Base-by-base conservation (phyloP, 345 rosid genomes). In the Hypericum androsaemum region DNA sequence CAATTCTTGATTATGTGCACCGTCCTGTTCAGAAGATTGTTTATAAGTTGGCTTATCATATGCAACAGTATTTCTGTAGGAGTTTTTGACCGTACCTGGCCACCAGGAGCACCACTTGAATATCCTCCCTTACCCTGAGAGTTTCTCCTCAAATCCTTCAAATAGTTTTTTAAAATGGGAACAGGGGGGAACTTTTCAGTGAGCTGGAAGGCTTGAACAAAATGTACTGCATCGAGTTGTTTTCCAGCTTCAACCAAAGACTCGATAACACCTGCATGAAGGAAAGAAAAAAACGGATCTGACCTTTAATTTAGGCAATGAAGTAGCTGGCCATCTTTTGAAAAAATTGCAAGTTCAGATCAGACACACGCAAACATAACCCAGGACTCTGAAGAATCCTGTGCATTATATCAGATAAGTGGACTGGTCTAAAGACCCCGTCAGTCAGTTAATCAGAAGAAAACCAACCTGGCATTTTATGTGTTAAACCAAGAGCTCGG, bases 401-500 rank as follows among this genome's bases (percentile, higher is more conserved):
- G 22, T 59, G 54, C 54, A 60, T 43, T 61, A 56, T 12, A 63
- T 15, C 59, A 61, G 54, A 59, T 42, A 39, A 62, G 46, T 35
- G 62, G 60, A 57, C 67, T 47, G 42, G 41, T 58, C 68, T 71
- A 73, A 64, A 57, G 50, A 70, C 12, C 60, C 59, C 58, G 64
- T 65, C 68, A 41, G 80, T 66, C 62, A 67, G 69, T 56, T 60
- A 57, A 54, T 65, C 51, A 58, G 54, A 58, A 62, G 74, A 62
- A 80, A 63, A 71, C 81, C 73, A 70, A 81, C 88, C 88, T 81
- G 84, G 77, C 70, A 71, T 77, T 76, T 78, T 78, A 42, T 72
- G 74, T 68, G 74, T 61, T 70, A 81, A 64, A 48, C 81, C 84
- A 69, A 81, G 76, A 62, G 81, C 71, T 56, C 59, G 70, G 75